Conservation (phyloP, 805 yeast species). For the Blastobotrys parvus region DNA sequence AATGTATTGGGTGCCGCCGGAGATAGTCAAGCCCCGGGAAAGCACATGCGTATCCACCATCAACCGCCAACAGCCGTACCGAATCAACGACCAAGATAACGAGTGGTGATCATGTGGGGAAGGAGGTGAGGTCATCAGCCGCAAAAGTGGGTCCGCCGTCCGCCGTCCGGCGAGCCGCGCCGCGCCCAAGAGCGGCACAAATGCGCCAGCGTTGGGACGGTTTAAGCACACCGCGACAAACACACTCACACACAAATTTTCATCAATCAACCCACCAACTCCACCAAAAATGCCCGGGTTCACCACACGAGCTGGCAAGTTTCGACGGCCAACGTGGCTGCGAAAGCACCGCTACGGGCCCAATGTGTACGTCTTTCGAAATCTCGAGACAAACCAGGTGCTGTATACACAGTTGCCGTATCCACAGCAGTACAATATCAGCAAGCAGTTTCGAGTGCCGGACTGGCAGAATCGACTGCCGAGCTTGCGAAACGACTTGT, state of each 20-base stretch:
- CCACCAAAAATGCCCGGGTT: constrained; percentile 4
- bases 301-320: constrained; percentile 25
- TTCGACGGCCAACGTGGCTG: constrained; percentile 54
- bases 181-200: no score
- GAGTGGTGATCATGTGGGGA: no score
- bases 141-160: no score
- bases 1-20: no score
- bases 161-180: no score
- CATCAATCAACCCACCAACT: neutral
- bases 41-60: no score
- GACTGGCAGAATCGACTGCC: constrained; percentile 88
- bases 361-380: constrained; percentile 73
- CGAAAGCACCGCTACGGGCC: constrained; percentile 62
- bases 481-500: constrained; percentile 68
- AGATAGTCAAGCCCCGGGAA: no score
- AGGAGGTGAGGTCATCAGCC: no score
- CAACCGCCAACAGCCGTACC: no score
- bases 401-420: constrained; percentile 78
- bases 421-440: constrained; percentile 40
- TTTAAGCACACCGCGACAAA: neutral
- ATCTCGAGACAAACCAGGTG: constrained; percentile 84
- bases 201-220: neutral
- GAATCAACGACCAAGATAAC: no score
- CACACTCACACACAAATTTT: no score
- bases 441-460: constrained; percentile 67